Percentiles rank a stretch among this genome's conserved stretches.
These are phyloP conservation scores for Russula foetens DNA, from an alignment of 768 basidiomycete genomes.

Conservation along the genomic window DNA sequence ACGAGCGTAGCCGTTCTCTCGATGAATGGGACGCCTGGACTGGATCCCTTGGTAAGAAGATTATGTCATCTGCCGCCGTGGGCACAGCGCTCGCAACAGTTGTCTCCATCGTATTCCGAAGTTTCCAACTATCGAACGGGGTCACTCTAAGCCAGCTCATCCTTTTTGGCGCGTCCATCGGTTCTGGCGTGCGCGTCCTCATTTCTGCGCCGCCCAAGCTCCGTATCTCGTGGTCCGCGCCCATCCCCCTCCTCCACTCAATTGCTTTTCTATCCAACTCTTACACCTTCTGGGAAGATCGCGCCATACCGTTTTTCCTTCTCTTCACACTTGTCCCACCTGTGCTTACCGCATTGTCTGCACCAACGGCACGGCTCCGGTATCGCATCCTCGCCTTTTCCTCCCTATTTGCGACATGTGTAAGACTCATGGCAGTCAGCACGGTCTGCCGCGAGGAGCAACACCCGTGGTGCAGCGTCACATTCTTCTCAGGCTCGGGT, in stretches of 20 bases:
- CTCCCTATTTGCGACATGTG: slow-evolving; percentile 49
- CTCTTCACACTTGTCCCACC: slow-evolving; percentile 53
- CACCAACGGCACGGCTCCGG: slow-evolving; percentile 65
- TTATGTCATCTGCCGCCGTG: not conserved
- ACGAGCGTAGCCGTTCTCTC: slow-evolving; percentile 36
- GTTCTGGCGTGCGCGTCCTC: slow-evolving; percentile 28
- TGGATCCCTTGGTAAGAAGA: not conserved
- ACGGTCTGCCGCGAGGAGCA: too few relatives aligned
- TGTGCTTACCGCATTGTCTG: too few relatives aligned
- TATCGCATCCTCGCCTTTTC: slow-evolving; percentile 70
- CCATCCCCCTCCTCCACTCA: slow-evolving; percentile 60
- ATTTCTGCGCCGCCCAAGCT: slow-evolving; percentile 10
- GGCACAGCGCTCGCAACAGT: too few relatives aligned
- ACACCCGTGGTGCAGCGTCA: slow-evolving; percentile 82
- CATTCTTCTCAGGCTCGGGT: slow-evolving; percentile 75
- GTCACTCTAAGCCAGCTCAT: slow-evolving; percentile 14
- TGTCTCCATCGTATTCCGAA: not conserved
- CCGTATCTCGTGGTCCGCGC: slow-evolving; percentile 24
- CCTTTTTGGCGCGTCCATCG: slow-evolving; percentile 20
- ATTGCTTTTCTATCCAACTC: slow-evolving; percentile 86
- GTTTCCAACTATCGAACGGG: slow-evolving; percentile 16
- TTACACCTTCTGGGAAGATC: slow-evolving; percentile 95
- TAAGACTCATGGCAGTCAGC: too few relatives aligned
- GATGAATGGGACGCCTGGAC: slow-evolving; percentile 40
- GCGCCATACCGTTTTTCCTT: slow-evolving; percentile 66